Evolutionary conservation across 2,329 filamentous ascomycete species (phyloP).

Genomic region (Acrocalymma vagum): DNA sequence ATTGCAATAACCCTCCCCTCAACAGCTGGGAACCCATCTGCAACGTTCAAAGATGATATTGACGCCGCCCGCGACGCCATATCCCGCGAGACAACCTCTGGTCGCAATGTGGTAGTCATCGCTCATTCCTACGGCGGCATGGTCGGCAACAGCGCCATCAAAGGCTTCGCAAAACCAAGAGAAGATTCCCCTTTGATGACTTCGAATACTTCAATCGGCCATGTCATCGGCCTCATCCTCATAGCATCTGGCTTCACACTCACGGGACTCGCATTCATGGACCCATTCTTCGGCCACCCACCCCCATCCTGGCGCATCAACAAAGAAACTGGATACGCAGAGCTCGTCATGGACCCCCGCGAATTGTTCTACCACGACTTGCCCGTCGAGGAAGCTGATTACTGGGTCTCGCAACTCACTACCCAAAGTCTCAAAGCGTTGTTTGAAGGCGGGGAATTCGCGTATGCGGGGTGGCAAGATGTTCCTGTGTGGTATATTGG

Average conservation of each 20-base stretch:
- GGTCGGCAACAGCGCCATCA: conserved; percentile 57
- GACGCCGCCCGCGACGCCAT: conserved; percentile 14
- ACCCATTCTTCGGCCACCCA: conserved; percentile 13
- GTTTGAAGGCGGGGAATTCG: conserved; percentile 54
- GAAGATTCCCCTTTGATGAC: conserved; percentile 1
- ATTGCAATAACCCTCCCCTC: conserved; percentile 14
- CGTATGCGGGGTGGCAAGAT: conserved; percentile 59
- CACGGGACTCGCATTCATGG: conserved; percentile 24
- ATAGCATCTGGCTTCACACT: conserved; percentile 24
- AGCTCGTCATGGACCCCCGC: conserved; percentile 46
- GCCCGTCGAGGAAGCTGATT: conserved; percentile 51
- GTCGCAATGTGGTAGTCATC: conserved; percentile 55
- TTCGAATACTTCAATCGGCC: conserved; percentile 1
- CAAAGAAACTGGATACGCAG: conserved; percentile 50
- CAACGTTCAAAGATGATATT: conserved; percentile 25
- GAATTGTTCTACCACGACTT: conserved; percentile 63
- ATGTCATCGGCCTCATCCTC: conserved; percentile 19
- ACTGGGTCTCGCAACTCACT: conserved; percentile 53
- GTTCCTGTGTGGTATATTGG: conserved; percentile 59
- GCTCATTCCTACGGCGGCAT: conserved; percentile 61
- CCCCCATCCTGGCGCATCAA: conserved; percentile 20
- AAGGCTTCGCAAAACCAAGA: conserved; percentile 45
- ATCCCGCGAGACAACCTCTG: conserved; percentile 5
- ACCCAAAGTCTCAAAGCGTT: conserved; percentile 55
- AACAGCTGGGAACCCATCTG: conserved; percentile 13